Base-by-base conservation (phyloP, 805 yeast genomes). In the Brettanomyces sp. region DNA sequence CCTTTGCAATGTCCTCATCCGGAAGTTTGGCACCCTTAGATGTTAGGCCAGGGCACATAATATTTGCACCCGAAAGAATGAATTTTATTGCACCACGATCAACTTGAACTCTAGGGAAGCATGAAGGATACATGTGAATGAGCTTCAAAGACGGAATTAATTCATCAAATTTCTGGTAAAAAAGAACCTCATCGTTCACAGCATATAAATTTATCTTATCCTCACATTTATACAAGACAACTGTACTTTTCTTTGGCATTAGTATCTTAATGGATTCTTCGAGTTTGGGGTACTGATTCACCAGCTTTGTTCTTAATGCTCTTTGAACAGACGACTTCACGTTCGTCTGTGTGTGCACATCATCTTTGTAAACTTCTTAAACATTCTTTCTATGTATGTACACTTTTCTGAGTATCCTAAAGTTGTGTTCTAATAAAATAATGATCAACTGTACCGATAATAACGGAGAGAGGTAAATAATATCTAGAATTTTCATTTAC, bases 31-130 rank as follows among this genome's bases (percentile, higher is more conserved):
- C 96, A 38, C 96, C 96, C 2, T 82, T 73, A 18, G 93, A 80
- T 0, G 96, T 88, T 52, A 88, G 73, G 18, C 96, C 96, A 3
- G 96, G 96, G 65, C 96, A 90, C 98, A 90, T 90, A 58, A 90
- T 85, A 59, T 90, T 90, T 28, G 97, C 96, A 47, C 97, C 98
- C 4, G 95, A 83, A n/a, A 90, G 68, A 24, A 90, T 93, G 59
- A 90, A 90, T 65, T 90, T 90, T 62, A 90, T 90, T 44, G 98
- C 98, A 47, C 98, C 98, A 61, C 96, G 76, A 58, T 90, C 98
- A 11, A 91, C 97, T 59, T 81, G 85, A 39, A 90, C 95, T 34
- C 76, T 68, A 22, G 96, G 96, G 67, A 90, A 90, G 35, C 82
- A 77, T 8, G 75, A 72, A 4, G 97, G 96, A 59, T 82, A 86